phyloP scores from a whole-genome alignment of 75 land plant genomes.

The Picea glauca region DNA sequence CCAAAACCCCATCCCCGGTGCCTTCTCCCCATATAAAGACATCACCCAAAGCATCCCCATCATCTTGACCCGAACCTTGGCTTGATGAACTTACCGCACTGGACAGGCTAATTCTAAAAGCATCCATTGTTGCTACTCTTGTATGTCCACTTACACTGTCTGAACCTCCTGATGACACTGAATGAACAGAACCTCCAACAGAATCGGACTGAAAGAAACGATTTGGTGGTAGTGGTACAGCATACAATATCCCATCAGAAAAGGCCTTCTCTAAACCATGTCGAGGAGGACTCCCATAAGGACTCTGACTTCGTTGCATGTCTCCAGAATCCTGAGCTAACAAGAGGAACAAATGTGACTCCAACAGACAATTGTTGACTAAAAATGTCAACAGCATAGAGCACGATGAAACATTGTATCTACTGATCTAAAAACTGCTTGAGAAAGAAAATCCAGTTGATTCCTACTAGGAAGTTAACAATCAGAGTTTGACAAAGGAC shows the following conservation, averaged over 20 bases:
- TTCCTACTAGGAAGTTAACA: neutral
- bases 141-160: slow-evolving; percentile 54
- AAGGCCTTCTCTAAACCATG: slow-evolving; percentile 59
- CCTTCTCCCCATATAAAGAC: slow-evolving; percentile 94
- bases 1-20: slow-evolving; percentile 69
- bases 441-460: neutral
- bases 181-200: slow-evolving; percentile 60
- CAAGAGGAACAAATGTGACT: neutral
- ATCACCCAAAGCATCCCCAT: slow-evolving; percentile 88
- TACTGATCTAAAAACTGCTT: neutral
- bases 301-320: slow-evolving; percentile 36
- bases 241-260: slow-evolving; percentile 54
- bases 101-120: slow-evolving; percentile 72
- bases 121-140: slow-evolving; percentile 48
- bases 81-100: slow-evolving; percentile 92
- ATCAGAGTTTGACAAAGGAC: neutral
- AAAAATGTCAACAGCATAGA: neutral
- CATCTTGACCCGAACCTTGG: slow-evolving; percentile 91
- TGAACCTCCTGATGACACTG: slow-evolving; percentile 51
- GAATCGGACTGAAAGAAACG: slow-evolving; percentile 63
- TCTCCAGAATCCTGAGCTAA: slow-evolving; percentile 60
- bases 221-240: slow-evolving; percentile 63
- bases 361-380: neutral
- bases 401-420: neutral
- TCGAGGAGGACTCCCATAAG: slow-evolving; percentile 79